Conservation (phyloP, 176 grass and related monocot genomes). For the Neostapfia colusana region DNA sequence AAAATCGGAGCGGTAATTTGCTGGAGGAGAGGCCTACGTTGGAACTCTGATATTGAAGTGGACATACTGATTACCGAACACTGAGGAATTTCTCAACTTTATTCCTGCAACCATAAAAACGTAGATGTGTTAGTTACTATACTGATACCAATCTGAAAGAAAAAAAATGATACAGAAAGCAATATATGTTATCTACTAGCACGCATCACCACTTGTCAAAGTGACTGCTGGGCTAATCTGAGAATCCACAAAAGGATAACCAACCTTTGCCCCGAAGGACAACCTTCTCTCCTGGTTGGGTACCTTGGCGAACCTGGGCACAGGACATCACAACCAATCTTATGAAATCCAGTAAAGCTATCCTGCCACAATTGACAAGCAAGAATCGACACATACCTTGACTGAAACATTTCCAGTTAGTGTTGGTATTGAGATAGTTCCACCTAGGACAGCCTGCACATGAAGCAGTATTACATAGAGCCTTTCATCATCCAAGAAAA, state of each 20-base stretch:
- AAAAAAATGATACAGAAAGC: neutral
- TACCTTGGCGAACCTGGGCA: constrained; percentile 76
- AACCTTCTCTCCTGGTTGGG: constrained; percentile 89
- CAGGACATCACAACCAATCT: constrained; percentile 9
- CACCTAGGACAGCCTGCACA: constrained; percentile 82
- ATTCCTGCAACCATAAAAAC: constrained; percentile 52
- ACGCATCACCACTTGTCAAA: neutral
- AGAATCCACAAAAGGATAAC: neutral
- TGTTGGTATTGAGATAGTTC: constrained; percentile 69
- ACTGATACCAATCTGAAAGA: neutral
- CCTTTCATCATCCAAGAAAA: constrained; percentile 11
- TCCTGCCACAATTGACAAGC: neutral
- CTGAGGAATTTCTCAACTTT: constrained; percentile 59
- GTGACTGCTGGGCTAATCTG: constrained; percentile 1
- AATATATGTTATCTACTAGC: neutral
- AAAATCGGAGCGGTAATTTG: neutral
- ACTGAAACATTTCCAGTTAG: constrained; percentile 90
- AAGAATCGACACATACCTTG: constrained; percentile 49
- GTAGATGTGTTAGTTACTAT: neutral
- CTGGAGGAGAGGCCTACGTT: constrained; percentile 45
- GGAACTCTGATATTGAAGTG: constrained; percentile 82
- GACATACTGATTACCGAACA: constrained; percentile 78
- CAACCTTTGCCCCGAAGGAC: constrained; percentile 83
- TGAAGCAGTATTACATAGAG: constrained; percentile 38
- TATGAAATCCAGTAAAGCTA: constrained; percentile 17